Conservation (phyloP, 345 rosid species). For the Sisymbrium irio region DNA sequence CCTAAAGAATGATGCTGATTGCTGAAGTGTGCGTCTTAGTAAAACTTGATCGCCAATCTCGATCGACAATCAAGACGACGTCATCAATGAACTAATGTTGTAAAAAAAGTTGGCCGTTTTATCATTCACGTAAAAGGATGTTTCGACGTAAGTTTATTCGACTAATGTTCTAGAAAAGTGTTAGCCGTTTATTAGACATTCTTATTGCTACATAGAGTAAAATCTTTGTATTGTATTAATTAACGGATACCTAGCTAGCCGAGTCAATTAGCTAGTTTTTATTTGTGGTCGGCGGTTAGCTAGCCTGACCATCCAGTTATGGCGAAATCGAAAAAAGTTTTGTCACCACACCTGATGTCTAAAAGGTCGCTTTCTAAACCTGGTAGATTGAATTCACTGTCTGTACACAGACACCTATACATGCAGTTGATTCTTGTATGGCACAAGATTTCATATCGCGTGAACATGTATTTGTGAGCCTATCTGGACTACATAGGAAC, state of each 20-base stretch:
- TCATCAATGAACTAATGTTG: not conserved
- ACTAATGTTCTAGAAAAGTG: not conserved
- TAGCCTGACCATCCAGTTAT: no score
- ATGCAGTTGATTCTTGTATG: constrained; percentile 15
- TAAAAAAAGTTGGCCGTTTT: not conserved
- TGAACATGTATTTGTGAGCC: constrained; percentile 32
- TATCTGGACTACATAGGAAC: constrained; percentile 14
- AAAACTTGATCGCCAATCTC: not conserved
- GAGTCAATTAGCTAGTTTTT: no score
- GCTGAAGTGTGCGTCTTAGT: not conserved
- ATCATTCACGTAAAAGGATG: not conserved
- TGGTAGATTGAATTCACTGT: not conserved
- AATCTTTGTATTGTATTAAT: not conserved
- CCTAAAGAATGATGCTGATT: not conserved
- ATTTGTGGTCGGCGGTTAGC: no score
- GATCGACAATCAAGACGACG: not conserved
- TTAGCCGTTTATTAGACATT: not conserved
- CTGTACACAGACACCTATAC: not conserved
- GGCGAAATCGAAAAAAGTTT: not conserved
- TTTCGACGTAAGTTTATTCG: not conserved
- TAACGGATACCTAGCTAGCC: not conserved
- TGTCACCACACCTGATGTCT: not conserved
- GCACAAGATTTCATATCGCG: constrained; percentile 1
- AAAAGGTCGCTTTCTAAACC: not conserved
- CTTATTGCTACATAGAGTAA: not conserved